Evolutionary conservation across 768 basidiomycete genomes (phyloP).

Genomic region (Hortiboletus flavorubellus): DNA sequence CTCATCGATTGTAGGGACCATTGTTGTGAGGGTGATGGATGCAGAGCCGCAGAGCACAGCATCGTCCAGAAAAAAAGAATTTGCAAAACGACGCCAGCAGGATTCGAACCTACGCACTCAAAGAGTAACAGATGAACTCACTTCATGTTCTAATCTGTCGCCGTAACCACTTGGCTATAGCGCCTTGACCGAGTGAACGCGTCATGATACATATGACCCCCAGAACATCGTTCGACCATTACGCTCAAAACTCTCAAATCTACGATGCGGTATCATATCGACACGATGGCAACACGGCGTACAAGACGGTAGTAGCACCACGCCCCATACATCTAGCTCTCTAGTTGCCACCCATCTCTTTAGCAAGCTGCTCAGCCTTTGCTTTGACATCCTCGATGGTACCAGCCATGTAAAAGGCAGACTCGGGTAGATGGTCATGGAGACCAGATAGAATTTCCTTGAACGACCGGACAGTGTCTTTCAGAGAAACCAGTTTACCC

Average conservation of each 20-base stretch:
- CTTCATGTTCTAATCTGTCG: conserved; percentile 60
- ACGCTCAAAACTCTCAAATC: neutral
- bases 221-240: no score
- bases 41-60: conserved; percentile 14
- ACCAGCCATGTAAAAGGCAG: conserved; percentile 97
- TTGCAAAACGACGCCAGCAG: conserved; percentile 51
- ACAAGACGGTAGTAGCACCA: conserved; percentile 7
- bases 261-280: conserved; percentile 5
- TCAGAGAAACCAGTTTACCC: conserved; percentile 93
- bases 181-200: conserved; percentile 33
- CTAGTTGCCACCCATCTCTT: conserved; percentile 72
- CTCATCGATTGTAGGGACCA: conserved; percentile 52
- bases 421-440: conserved; percentile 90
- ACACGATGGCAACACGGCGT: conserved; percentile 1
- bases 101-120: conserved; percentile 69
- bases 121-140: conserved; percentile 56
- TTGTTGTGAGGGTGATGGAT: conserved; percentile 4
- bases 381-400: conserved; percentile 96
- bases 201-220: no score
- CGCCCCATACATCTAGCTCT: conserved; percentile 17
- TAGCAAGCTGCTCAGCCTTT: conserved; percentile 96
- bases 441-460: conserved; percentile 92
- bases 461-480: conserved; percentile 96
- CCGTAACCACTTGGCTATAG: conserved; percentile 81
- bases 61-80: neutral